Evolutionary conservation across 495 filamentous ascomycete genomes (phyloP).

Genomic region (Daldinia vernicosa): DNA sequence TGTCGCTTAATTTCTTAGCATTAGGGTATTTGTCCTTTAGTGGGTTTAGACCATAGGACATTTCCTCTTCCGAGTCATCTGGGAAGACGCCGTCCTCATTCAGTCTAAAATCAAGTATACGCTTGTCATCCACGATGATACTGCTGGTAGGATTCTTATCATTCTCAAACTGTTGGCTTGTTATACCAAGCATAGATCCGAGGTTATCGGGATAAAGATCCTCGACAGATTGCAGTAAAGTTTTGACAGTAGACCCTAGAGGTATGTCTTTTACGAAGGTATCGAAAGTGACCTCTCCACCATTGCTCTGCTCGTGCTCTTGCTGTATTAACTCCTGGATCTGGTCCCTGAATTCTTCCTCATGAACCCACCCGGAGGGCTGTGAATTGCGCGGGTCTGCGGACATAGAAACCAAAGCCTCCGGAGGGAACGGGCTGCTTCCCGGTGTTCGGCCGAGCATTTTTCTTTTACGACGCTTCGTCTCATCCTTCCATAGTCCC

Average conservation of each 20-base stretch:
- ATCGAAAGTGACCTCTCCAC: conserved; percentile 65
- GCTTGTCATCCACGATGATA: conserved; percentile 58
- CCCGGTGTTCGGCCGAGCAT: conserved; percentile 69
- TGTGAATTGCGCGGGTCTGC: conserved; percentile 76
- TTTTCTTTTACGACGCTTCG: conserved; percentile 73
- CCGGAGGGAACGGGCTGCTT: conserved; percentile 78
- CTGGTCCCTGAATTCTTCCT: conserved; percentile 79
- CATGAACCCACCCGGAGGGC: conserved; percentile 85
- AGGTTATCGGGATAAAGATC: conserved; percentile 82
- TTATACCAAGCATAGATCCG: conserved; percentile 55
- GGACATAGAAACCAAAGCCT: conserved; percentile 86
- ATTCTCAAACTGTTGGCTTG: conserved; percentile 35
- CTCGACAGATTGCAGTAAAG: conserved; percentile 80
- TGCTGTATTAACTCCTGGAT: conserved; percentile 66
- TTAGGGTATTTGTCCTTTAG: conserved; percentile 5
- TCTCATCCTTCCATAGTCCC: conserved; percentile 92
- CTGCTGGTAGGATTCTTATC: conserved; percentile 44
- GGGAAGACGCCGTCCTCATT: conserved; percentile 54
- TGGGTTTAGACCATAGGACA: conserved; percentile 29
- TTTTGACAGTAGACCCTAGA: conserved; percentile 70
- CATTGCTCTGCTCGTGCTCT: conserved; percentile 65
- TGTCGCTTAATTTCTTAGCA: not conserved
- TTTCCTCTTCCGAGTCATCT: conserved; percentile 66
- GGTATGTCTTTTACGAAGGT: conserved; percentile 64
- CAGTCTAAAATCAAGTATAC: conserved; percentile 49